These are phyloP conservation scores for Globisporangium echinulatum DNA, from an alignment of 352 stramenopile genomes.

Conservation along the genomic window DNA sequence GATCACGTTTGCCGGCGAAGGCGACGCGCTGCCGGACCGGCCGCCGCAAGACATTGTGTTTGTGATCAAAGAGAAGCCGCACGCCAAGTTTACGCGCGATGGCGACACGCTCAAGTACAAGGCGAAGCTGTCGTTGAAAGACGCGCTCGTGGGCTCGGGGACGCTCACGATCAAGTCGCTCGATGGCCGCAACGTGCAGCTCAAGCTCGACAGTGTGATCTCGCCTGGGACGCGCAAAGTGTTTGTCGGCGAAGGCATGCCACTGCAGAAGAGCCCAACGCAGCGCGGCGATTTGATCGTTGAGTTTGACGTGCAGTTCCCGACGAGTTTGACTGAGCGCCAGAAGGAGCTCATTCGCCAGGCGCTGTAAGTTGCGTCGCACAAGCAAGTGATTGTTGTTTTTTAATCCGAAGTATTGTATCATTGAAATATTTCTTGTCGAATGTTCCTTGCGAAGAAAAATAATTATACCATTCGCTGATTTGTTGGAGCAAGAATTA, in stretches of 20 bases:
- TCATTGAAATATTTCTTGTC: no score
- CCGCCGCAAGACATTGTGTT: constrained; percentile 95
- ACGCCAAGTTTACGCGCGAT: constrained; percentile 92
- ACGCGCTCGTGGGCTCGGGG: constrained; percentile 92
- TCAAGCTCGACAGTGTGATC: constrained; percentile 89
- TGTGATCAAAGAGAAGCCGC: constrained; percentile 87
- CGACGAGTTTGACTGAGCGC: constrained; percentile 73
- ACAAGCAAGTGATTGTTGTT: background rate
- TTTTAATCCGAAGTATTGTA: no score
- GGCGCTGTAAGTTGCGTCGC: constrained; percentile 39
- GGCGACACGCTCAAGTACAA: constrained; percentile 94
- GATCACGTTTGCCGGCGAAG: constrained; percentile 94
- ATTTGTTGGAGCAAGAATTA: no score
- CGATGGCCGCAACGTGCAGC: constrained; percentile 87
- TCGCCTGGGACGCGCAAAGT: constrained; percentile 89
- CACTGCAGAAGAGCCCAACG: constrained; percentile 70
- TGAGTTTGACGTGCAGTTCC: constrained; percentile 97
- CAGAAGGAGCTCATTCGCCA: constrained; percentile 74
- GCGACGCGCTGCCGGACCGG: constrained; percentile 86
- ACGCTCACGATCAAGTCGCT: constrained; percentile 90
- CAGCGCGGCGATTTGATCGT: constrained; percentile 93
- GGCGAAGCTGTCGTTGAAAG: constrained; percentile 93
- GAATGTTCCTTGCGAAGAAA: no score
- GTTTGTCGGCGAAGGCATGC: constrained; percentile 95
- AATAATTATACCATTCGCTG: no score